Conservation (phyloP, 345 rosid species). For the Lagerstroemia speciosa region DNA sequence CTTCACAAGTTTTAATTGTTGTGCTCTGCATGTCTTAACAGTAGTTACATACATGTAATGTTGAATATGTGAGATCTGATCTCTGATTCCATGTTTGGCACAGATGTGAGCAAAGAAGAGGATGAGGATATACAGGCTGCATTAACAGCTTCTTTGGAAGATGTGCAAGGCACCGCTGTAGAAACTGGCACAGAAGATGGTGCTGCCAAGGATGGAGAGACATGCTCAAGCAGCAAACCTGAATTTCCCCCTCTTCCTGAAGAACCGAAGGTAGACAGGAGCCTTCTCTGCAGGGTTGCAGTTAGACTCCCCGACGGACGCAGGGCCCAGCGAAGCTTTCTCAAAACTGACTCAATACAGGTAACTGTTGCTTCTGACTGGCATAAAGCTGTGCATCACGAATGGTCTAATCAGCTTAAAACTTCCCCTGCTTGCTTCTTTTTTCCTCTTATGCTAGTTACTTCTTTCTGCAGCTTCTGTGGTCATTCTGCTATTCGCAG, state of each 20-base stretch:
- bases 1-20: not conserved
- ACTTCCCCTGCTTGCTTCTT: not conserved
- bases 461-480: constrained; percentile 52
- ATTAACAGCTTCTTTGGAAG: constrained; percentile 57
- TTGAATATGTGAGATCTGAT: not conserved
- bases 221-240: constrained; percentile 28
- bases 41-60: not conserved
- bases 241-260: constrained; percentile 77
- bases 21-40: not conserved
- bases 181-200: constrained; percentile 14
- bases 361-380: constrained; percentile 22
- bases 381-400: not conserved
- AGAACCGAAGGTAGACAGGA: constrained; percentile 78
- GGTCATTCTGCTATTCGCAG: constrained; percentile 80
- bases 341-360: constrained; percentile 68
- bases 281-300: constrained; percentile 77
- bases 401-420: not conserved
- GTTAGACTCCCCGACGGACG: constrained; percentile 91
- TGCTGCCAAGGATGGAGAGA: constrained; percentile 30
- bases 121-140: constrained; percentile 56
- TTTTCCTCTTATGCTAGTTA: not conserved
- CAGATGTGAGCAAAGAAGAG: constrained; percentile 42
- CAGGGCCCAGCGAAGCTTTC: constrained; percentile 77
- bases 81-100: constrained; percentile 8
- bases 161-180: constrained; percentile 23